Evolutionary conservation across 75 land plant genomes (phyloP), one percentile per base, ranked within the genome.

Genomic region (Sequoiadendron giganteum): DNA sequence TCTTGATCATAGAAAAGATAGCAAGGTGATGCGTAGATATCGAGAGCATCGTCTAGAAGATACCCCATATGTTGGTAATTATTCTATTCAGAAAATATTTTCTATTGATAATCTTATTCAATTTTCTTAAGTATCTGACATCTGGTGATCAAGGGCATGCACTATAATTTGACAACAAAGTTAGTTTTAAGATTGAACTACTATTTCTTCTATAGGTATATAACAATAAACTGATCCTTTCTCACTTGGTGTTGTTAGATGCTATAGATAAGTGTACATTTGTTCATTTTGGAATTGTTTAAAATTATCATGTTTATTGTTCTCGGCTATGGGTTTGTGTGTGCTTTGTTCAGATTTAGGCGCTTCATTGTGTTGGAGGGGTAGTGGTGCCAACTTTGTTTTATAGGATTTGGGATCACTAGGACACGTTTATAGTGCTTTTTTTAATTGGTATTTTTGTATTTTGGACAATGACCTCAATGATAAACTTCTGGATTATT

Each of bases 31-130:
- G 30, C 91, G 92, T 56, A 78, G 86, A 39, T 92, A 92, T 86
- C 91, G 94, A 47, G 92, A 90, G 68, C 42, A 65, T 9, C 45
- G 85, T 73, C 55, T 80, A n/a, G 87, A 85, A 48, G 91, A 86
- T 34, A 28, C 58, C 65, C 56, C 90, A 36, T 80, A 61, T 85
- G 28, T 87, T 87, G 95, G 90, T 95, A 81, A 65, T 42, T 38
- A 85, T 36, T 55, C 30, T 85, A 70, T 21, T 61, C 58, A 32
- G 13, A 1, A 40, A 40, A 8, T 79, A 6, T 42, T 42, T 40
- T n/a, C 42, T 79, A 7, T 79, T 21, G n/a, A 79, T 82, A n/a
- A 82, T 43, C 36, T 47, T 28, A 80, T 28, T 28, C 84, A 82
- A 68, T 79, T 42, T 79, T 1, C 8, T 39, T 42, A 25, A 79